Percentiles rank a stretch among this genome's conserved stretches.
Conservation (phyloP, 78 protist genomes). For the Guillardia theta region DNA sequence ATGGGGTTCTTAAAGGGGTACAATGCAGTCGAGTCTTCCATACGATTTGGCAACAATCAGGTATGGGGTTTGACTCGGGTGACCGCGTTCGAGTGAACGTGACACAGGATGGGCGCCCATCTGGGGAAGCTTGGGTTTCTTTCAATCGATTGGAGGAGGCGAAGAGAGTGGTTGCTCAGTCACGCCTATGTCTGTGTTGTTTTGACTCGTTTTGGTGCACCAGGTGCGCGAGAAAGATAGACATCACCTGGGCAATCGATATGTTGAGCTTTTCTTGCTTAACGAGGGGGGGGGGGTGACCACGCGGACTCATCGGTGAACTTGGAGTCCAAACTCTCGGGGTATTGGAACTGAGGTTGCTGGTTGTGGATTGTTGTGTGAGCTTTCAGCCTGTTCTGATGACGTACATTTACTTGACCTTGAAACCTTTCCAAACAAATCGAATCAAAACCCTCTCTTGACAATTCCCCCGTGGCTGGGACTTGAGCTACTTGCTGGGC, state of each 20-base stretch:
- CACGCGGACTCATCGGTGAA: background rate
- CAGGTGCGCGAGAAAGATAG: conserved; percentile 3
- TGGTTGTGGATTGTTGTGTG: no score
- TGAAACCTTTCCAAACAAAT: no score
- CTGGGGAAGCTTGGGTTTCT: background rate
- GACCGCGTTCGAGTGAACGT: background rate
- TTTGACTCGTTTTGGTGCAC: background rate
- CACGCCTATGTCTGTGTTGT: background rate
- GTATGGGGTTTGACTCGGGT: background rate
- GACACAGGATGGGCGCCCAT: background rate
- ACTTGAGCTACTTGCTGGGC: no score
- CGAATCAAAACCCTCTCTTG: no score
- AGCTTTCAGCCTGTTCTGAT: no score
- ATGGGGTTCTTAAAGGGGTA: background rate
- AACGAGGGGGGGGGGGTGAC: background rate
- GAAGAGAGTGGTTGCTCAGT: background rate
- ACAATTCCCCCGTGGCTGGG: no score
- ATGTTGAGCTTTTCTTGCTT: background rate
- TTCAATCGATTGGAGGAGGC: background rate
- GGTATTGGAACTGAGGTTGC: no score
- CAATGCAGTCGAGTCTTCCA: background rate
- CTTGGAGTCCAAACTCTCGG: no score
- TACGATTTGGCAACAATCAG: background rate
- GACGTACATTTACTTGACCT: no score
- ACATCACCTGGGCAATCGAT: background rate